Percentiles rank a stretch among this genome's conserved stretches.
phyloP scores from a whole-genome alignment of 805 yeast species.

The Monosporozyma aerobia region DNA sequence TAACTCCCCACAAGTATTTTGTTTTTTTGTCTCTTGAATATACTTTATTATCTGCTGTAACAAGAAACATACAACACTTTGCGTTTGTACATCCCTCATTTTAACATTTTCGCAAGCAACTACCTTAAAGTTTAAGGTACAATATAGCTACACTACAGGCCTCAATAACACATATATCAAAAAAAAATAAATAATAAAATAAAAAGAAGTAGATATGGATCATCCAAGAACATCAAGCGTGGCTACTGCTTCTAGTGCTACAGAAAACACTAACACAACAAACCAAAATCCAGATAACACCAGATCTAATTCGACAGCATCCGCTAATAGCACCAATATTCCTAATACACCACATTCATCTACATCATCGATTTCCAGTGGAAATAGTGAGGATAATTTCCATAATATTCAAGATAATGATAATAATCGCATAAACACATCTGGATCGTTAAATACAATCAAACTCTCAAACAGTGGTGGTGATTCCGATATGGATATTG shows the following conservation, averaged over 20 bases:
- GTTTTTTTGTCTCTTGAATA: not conserved
- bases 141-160: no score
- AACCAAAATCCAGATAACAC: not conserved
- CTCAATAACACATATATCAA: not conserved
- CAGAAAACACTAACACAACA: not conserved
- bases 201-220: not conserved
- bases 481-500: not conserved
- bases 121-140: no score
- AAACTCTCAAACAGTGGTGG: not conserved
- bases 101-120: not conserved
- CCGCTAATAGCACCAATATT: not conserved
- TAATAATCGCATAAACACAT: not conserved
- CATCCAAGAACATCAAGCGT: not conserved
- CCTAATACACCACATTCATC: not conserved
- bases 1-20: not conserved
- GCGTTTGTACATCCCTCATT: not conserved
- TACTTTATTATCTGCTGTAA: not conserved
- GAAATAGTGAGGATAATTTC: not conserved
- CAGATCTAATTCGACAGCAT: not conserved
- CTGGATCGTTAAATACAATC: not conserved
- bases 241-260: not conserved
- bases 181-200: not conserved
- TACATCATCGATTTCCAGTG: not conserved
- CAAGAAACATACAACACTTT: not conserved
- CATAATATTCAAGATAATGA: not conserved